phyloP scores from a whole-genome alignment of 768 basidiomycete genomes.

The Trametes cingulata region DNA sequence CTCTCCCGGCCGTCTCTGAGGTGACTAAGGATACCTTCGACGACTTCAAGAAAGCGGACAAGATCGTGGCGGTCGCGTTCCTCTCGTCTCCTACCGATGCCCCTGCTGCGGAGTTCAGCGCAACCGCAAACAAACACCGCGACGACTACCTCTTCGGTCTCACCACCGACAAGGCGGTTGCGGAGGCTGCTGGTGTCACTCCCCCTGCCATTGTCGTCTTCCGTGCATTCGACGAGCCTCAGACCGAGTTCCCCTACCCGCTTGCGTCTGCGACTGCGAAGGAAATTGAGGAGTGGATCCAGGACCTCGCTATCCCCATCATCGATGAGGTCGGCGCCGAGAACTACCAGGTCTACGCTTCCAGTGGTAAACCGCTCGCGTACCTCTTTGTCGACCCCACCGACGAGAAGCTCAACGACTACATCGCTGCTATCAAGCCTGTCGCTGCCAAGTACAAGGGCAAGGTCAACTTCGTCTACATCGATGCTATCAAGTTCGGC shows the following conservation, averaged over 20 bases:
- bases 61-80: conserved; percentile 88
- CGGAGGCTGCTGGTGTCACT: conserved; percentile 69
- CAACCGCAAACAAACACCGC: conserved; percentile 82
- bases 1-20: conserved; percentile 87
- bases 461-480: conserved; percentile 96
- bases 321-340: conserved; percentile 93
- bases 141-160: conserved; percentile 94
- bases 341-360: conserved; percentile 86
- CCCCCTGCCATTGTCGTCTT: conserved; percentile 89
- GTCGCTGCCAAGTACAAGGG: conserved; percentile 81
- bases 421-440: conserved; percentile 69
- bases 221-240: conserved; percentile 88
- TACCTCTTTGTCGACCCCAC: conserved; percentile 93
- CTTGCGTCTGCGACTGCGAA: conserved; percentile 51
- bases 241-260: conserved; percentile 65
- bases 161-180: conserved; percentile 67
- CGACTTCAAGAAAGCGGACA: conserved; percentile 88
- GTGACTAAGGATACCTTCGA: conserved; percentile 75
- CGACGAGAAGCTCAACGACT: conserved; percentile 59
- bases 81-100: conserved; percentile 69
- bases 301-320: conserved; percentile 82
- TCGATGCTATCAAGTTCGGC: conserved; percentile 91
- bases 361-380: conserved; percentile 82
- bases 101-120: conserved; percentile 73
- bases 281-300: conserved; percentile 76